phyloP scores from a whole-genome alignment of 176 grass and related monocot species.

The Bromus sterilis region DNA sequence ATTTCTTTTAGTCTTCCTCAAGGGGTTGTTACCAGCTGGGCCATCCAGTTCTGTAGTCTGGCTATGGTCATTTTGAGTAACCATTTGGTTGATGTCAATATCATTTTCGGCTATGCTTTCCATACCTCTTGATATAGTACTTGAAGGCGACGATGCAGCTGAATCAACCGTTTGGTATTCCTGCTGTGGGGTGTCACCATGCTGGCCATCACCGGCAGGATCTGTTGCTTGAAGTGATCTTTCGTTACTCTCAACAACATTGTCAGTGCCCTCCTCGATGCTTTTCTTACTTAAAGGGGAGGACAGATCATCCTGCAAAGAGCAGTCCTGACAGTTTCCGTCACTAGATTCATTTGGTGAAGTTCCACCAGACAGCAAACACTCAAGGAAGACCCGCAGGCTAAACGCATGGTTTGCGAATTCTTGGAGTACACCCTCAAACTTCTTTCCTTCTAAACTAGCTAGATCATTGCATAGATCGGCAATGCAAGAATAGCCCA shows the following conservation, averaged over 20 bases:
- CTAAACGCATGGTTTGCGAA: slow-evolving; percentile 97
- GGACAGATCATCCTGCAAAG: slow-evolving; percentile 19
- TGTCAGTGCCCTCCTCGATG: not conserved
- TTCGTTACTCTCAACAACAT: slow-evolving; percentile 5
- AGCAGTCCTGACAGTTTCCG: slow-evolving; percentile 15
- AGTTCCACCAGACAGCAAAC: slow-evolving; percentile 70
- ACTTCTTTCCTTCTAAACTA: slow-evolving; percentile 81
- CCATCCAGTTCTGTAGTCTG: not conserved
- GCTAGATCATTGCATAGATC: slow-evolving; percentile 80
- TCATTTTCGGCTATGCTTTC: slow-evolving; percentile 11
- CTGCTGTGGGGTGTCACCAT: not conserved
- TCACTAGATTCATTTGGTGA: slow-evolving; percentile 19
- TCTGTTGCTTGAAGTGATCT: not conserved
- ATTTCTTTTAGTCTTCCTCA: slow-evolving; percentile 55
- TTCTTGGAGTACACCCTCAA: slow-evolving; percentile 92
- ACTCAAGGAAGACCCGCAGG: slow-evolving; percentile 78
- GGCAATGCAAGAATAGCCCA: slow-evolving; percentile 76
- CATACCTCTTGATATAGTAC: not conserved
- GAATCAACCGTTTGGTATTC: slow-evolving; percentile 14
- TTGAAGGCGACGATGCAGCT: slow-evolving; percentile 3
- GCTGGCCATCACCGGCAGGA: not conserved
- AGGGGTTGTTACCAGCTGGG: slow-evolving; percentile 4
- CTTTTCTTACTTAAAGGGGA: slow-evolving; percentile 1
- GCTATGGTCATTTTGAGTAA: not conserved
- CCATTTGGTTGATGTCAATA: not conserved